Conservation (phyloP, 179 eudicot species). For the Beta corolliflora region DNA sequence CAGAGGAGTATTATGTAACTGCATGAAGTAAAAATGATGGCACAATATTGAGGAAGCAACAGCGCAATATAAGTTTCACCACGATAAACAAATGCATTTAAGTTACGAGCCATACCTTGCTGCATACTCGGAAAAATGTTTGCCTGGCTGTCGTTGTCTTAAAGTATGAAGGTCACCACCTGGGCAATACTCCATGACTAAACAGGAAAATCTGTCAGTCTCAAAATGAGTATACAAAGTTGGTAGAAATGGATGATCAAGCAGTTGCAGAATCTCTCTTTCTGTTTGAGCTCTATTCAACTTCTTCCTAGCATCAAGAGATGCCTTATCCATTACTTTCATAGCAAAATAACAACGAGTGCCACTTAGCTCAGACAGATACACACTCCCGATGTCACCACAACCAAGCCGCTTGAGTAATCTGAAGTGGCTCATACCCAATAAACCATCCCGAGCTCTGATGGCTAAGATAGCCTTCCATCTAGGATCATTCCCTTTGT, state of each 20-base stretch:
- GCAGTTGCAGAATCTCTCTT: slow-evolving; percentile 82
- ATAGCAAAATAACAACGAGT: slow-evolving; percentile 83
- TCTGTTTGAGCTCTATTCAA: slow-evolving; percentile 81
- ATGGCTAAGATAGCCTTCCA: slow-evolving; percentile 89
- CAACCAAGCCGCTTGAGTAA: slow-evolving; percentile 73
- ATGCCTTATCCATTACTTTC: slow-evolving; percentile 93
- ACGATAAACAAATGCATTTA: neutral
- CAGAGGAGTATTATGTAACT: neutral
- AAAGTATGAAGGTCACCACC: slow-evolving; percentile 88
- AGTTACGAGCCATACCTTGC: slow-evolving; percentile 54
- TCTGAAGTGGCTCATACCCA: slow-evolving; percentile 88
- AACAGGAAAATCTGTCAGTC: slow-evolving; percentile 81
- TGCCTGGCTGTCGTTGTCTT: slow-evolving; percentile 85
- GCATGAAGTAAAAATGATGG: neutral
- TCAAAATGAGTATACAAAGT: slow-evolving; percentile 91
- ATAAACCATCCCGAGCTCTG: slow-evolving; percentile 60
- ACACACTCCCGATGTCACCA: slow-evolving; percentile 90
- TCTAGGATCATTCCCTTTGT: slow-evolving; percentile 85
- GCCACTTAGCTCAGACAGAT: slow-evolving; percentile 76
- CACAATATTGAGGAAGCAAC: neutral
- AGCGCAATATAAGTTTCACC: slow-evolving; percentile 3
- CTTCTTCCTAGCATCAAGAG: slow-evolving; percentile 85
- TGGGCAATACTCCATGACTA: slow-evolving; percentile 91
- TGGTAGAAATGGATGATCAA: slow-evolving; percentile 91
- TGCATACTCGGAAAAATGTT: slow-evolving; percentile 87